Conservation (phyloP, 2,329 filamentous ascomycete genomes). For the Pseudocercospora pini-densiflorae region DNA sequence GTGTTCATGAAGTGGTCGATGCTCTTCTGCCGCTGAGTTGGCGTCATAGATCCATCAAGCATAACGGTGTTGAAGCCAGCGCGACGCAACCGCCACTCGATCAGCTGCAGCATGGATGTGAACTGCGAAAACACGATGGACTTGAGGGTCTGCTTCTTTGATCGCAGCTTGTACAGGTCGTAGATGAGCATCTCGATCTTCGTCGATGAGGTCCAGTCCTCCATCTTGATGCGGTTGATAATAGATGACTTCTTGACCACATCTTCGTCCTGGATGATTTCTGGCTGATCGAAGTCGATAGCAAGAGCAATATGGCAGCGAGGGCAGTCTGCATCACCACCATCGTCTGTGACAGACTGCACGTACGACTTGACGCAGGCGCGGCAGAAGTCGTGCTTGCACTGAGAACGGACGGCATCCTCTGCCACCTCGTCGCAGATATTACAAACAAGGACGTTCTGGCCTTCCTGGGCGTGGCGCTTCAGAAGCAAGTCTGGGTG, state of each 20-base stretch:
- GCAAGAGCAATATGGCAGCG: slow-evolving; percentile 86
- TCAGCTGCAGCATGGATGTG: slow-evolving; percentile 94
- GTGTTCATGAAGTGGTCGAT: slow-evolving; percentile 98
- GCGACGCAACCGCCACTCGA: slow-evolving; percentile 93
- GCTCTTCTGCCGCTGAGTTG: slow-evolving; percentile 83
- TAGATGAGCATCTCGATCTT: slow-evolving; percentile 98
- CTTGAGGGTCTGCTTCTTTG: slow-evolving; percentile 91
- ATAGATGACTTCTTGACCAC: slow-evolving; percentile 93
- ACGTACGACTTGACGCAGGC: slow-evolving; percentile 81
- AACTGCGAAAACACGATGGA: slow-evolving; percentile 98
- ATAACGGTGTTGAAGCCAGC: slow-evolving; percentile 99
- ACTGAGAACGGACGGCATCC: slow-evolving; percentile 88
- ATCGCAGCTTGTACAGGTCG: slow-evolving; percentile 88
- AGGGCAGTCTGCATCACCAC: slow-evolving; percentile 71
- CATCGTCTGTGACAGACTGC: slow-evolving; percentile 67
- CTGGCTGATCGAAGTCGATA: slow-evolving; percentile 93
- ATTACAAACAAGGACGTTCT: slow-evolving; percentile 88
- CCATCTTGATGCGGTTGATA: slow-evolving; percentile 98
- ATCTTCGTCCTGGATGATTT: slow-evolving; percentile 88
- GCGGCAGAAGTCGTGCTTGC: slow-evolving; percentile 91
- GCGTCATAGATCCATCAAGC: slow-evolving; percentile 97
- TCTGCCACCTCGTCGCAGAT: slow-evolving; percentile 97
- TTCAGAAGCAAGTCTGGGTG: slow-evolving; percentile 93
- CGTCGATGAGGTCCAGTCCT: slow-evolving; percentile 96
- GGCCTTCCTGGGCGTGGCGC: slow-evolving; percentile 81